Conservation (phyloP, 1,284 basidiomycete genomes). For the Melanopsichium pennsylvanicum region DNA sequence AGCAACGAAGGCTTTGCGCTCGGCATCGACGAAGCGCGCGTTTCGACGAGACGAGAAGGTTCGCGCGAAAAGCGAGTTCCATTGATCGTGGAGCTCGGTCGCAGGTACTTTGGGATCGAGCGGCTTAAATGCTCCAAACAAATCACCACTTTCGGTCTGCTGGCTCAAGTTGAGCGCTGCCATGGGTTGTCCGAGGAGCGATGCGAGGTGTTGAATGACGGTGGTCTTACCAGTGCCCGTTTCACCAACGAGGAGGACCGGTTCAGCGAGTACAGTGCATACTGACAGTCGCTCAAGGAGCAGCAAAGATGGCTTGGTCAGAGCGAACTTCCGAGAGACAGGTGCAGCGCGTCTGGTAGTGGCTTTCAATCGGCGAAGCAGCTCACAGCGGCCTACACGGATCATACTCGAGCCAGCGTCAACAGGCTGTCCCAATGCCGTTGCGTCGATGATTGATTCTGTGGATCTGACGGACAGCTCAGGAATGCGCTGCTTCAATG, state of each 20-base stretch:
- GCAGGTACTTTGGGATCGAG: slow-evolving; percentile 79
- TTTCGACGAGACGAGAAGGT: slow-evolving; percentile 94
- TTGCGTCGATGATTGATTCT: not conserved
- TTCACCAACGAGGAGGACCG: slow-evolving; percentile 91
- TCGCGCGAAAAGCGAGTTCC: slow-evolving; percentile 81
- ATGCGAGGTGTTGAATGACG: slow-evolving; percentile 84
- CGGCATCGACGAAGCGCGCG: slow-evolving; percentile 82
- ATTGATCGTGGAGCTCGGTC: slow-evolving; percentile 77
- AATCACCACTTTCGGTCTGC: slow-evolving; percentile 93
- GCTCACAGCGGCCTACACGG: slow-evolving; percentile 41
- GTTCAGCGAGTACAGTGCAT: slow-evolving; percentile 79
- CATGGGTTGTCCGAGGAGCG: slow-evolving; percentile 78
- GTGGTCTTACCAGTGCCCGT: slow-evolving; percentile 99
- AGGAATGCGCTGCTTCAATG: slow-evolving; percentile 50
- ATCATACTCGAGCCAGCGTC: slow-evolving; percentile 21
- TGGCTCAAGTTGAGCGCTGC: slow-evolving; percentile 93
- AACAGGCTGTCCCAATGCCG: not conserved
- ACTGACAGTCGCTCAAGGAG: slow-evolving; percentile 84
- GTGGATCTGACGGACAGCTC: slow-evolving; percentile 42
- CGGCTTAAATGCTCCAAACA: slow-evolving; percentile 95
- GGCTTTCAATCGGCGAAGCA: slow-evolving; percentile 29
- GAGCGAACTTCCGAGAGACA: slow-evolving; percentile 72
- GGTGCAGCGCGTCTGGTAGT: slow-evolving; percentile 27
- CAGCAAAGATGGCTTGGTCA: slow-evolving; percentile 84
- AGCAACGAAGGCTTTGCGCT: slow-evolving; percentile 81